phyloP scores from a whole-genome alignment of 495 filamentous ascomycete species.

The Aspergillus affinis region DNA sequence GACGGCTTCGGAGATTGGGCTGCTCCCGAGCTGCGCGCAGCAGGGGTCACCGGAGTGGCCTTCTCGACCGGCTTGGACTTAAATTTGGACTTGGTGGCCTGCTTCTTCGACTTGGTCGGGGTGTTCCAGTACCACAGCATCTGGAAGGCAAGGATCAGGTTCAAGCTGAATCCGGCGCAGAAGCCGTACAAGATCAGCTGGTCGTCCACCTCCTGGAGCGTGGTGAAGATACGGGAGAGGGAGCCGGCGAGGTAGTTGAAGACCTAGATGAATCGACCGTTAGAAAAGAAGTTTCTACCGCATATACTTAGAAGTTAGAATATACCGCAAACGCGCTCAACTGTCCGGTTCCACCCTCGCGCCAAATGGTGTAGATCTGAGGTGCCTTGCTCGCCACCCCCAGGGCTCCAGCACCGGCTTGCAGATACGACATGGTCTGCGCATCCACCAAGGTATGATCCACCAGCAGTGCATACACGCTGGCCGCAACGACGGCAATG shows the following conservation, averaged over 20 bases:
- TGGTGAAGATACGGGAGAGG: constrained; percentile 93
- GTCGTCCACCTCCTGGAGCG: constrained; percentile 92
- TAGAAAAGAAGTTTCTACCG: neutral
- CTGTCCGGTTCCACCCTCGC: constrained; percentile 86
- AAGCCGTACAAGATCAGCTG: constrained; percentile 92
- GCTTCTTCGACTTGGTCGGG: constrained; percentile 40
- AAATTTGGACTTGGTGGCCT: constrained; percentile 43
- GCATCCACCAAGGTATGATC: constrained; percentile 64
- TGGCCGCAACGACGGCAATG: constrained; percentile 68
- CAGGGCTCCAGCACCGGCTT: constrained; percentile 80
- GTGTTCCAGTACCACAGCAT: constrained; percentile 98
- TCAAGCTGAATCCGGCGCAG: constrained; percentile 83
- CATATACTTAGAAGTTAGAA: constrained; percentile 11
- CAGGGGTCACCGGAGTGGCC: constrained; percentile 34
- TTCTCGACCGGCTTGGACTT: constrained; percentile 34
- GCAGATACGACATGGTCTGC: constrained; percentile 69
- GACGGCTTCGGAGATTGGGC: constrained; percentile 28
- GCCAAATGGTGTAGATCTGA: constrained; percentile 83
- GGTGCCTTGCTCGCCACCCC: constrained; percentile 87
- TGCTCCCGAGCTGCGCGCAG: constrained; percentile 32
- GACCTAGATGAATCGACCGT: constrained; percentile 56
- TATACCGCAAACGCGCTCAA: constrained; percentile 93
- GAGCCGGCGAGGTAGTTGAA: constrained; percentile 96
- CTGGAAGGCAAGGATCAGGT: constrained; percentile 80
- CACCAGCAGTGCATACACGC: constrained; percentile 66